Percentiles rank a stretch among this genome's conserved stretches.
phyloP scores from a whole-genome alignment of 2,329 filamentous ascomycete genomes.

The Blastomyces silverae region DNA sequence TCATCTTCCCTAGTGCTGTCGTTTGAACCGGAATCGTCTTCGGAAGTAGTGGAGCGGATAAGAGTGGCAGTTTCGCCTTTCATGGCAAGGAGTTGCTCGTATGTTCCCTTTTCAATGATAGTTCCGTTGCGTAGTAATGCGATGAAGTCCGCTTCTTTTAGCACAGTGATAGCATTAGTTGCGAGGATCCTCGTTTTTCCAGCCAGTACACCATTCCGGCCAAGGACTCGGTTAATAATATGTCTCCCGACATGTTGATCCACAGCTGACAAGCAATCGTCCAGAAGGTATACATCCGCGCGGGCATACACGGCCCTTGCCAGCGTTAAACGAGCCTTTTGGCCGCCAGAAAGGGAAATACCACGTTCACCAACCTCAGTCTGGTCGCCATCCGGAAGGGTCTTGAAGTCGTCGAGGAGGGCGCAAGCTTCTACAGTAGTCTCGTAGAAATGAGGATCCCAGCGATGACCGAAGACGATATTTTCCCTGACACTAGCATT shows the following conservation, averaged over 20 bases:
- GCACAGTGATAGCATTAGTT: slow-evolving; percentile 88
- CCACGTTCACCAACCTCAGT: slow-evolving; percentile 95
- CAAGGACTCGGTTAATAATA: slow-evolving; percentile 89
- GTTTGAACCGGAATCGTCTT: slow-evolving; percentile 47
- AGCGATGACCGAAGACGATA: slow-evolving; percentile 91
- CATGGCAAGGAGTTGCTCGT: slow-evolving; percentile 84
- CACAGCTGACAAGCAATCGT: slow-evolving; percentile 93
- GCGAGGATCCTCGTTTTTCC: slow-evolving; percentile 88
- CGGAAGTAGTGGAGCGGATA: slow-evolving; percentile 63
- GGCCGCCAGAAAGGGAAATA: slow-evolving; percentile 90
- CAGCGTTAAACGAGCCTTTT: slow-evolving; percentile 87
- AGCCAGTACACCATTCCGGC: slow-evolving; percentile 69
- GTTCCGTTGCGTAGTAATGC: slow-evolving; percentile 74
- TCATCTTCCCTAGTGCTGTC: slow-evolving; percentile 46
- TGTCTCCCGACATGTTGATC: slow-evolving; percentile 95
- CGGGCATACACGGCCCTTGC: slow-evolving; percentile 92
- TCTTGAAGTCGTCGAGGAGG: slow-evolving; percentile 79
- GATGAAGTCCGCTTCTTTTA: slow-evolving; percentile 85
- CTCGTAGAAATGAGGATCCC: slow-evolving; percentile 90
- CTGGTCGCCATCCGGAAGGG: slow-evolving; percentile 89
- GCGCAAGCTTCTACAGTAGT: slow-evolving; percentile 88
- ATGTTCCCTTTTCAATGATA: slow-evolving; percentile 82
- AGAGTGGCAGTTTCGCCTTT: slow-evolving; percentile 83
- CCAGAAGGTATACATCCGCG: slow-evolving; percentile 91
- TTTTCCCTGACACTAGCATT: slow-evolving; percentile 97